phyloP scores from a whole-genome alignment of 2,329 filamentous ascomycete genomes.

The Pseudocercospora musae region DNA sequence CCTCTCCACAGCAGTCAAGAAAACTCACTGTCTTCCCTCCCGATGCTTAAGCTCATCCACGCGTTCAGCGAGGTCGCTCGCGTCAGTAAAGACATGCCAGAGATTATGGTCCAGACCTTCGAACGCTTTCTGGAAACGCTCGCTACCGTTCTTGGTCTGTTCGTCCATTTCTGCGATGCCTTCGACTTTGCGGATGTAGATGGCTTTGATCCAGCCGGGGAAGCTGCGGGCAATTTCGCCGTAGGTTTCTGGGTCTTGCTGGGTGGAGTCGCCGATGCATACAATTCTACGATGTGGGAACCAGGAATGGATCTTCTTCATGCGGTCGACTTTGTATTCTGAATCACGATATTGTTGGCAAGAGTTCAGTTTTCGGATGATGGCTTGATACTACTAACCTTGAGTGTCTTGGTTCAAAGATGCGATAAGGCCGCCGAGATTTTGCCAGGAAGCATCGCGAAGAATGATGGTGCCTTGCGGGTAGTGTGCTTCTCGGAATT shows the following conservation, averaged over 20 bases:
- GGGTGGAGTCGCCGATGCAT: constrained; percentile 85
- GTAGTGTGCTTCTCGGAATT: constrained; percentile 69
- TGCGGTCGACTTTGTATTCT: constrained; percentile 81
- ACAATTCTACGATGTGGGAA: constrained; percentile 77
- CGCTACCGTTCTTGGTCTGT: constrained; percentile 64
- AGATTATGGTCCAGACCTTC: constrained; percentile 63
- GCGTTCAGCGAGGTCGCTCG: constrained; percentile 57
- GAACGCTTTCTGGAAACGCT: constrained; percentile 82
- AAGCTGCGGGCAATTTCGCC: constrained; percentile 69
- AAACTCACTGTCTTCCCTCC: constrained; percentile 17
- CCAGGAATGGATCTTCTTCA: constrained; percentile 74
- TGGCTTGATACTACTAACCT: too few species aligned
- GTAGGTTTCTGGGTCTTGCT: constrained; percentile 87
- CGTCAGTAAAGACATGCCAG: constrained; percentile 82
- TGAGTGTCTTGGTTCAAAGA: constrained; percentile 77
- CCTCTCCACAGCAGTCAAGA: neutral
- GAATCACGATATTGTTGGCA: too few species aligned
- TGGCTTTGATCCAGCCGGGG: constrained; percentile 74
- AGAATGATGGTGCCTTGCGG: constrained; percentile 78
- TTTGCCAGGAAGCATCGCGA: constrained; percentile 82
- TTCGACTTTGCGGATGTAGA: constrained; percentile 80
- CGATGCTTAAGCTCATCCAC: constrained; percentile 33
- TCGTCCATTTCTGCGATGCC: constrained; percentile 70
- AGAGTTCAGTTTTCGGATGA: too few species aligned
- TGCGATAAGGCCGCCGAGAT: constrained; percentile 72